Evolutionary conservation across 2,329 filamentous ascomycete genomes (phyloP), one percentile per base, ranked within the genome.

Genomic region (Aureobasidium uvarum): DNA sequence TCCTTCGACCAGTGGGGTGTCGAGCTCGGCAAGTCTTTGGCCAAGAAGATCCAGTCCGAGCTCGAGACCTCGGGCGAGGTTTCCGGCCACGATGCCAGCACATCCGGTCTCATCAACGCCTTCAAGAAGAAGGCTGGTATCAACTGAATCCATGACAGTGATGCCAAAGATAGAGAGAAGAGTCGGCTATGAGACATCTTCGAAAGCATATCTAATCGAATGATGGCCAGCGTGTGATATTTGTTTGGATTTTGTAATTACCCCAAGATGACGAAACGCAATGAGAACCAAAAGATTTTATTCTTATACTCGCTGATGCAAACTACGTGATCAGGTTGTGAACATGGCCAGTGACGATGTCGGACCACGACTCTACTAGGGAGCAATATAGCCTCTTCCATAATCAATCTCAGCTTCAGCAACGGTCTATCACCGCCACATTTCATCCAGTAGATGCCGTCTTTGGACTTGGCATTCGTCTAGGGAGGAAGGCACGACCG

Each of bases 1-100:
- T 92, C 89, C 75, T 99, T 98, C 76, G 95, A 99, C 81, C 95
- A 99, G 84, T 99, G 95, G 95, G 95, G 95, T 81, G 95, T 99
- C 51, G 95, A 99, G 84, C 83, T 99, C 68, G 95, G 95, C 78
- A 99, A 99, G 89, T 88, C 89, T 46, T 83, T 99, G 70, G 95
- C 95, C 68, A 98, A 84, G 79, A 83, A 83, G 75, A 85, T 79
- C 66, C 75, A 80, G 69, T 77, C 80, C 74, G 95, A 99, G 84
- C 85, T 99, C 66, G 92, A 97, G 70, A 84, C 89, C 75, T 78
- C 84, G n/a, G 90, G 86, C 67, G 86, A 85, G 72, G 87, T 87
- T 64, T 81, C 81, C 66, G 85, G 84, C 66, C 95, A 99, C 80
- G 95, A 99, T 77, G 81, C 86, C 68, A 95, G 90, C 73, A 99